Evolutionary conservation across 2,329 filamentous ascomycete species (phyloP).

Genomic region (Seiridium unicorne): DNA sequence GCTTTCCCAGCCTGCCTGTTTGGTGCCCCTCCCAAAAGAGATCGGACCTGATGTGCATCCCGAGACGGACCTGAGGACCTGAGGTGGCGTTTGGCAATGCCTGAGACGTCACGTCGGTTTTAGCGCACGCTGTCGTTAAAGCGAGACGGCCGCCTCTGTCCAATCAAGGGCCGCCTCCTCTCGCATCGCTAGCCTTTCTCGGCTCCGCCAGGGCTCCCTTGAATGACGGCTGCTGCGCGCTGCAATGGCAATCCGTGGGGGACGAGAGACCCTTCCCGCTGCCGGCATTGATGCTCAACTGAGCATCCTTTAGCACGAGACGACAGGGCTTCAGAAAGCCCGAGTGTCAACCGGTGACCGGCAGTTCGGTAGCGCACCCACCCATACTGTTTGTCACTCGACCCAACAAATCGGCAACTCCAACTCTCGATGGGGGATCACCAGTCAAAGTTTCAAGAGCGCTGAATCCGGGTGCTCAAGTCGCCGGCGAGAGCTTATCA

Average conservation of each 20-base stretch:
- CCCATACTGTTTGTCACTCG: no score
- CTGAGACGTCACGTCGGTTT: constrained; percentile 34
- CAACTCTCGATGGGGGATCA: no score
- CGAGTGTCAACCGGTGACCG: background rate
- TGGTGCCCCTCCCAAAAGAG: background rate
- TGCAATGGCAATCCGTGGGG: no score
- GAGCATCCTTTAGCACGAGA: background rate
- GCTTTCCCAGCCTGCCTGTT: background rate
- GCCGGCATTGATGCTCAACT: background rate
- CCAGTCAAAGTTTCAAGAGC: no score
- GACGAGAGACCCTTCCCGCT: background rate
- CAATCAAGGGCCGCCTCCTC: background rate
- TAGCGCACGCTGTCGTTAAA: constrained; percentile 29
- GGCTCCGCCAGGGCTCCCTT: background rate
- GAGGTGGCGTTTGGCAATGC: constrained; percentile 21
- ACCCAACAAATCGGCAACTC: no score
- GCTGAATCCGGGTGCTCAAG: no score
- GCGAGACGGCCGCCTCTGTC: constrained; percentile 11
- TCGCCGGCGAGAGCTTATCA: background rate
- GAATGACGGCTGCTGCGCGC: background rate
- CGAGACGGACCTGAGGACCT: constrained; percentile 19
- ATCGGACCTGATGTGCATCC: constrained; percentile 15
- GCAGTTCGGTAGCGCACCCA: background rate
- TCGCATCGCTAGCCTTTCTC: background rate
- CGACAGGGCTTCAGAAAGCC: background rate